phyloP scores from a whole-genome alignment of 768 basidiomycete species.

The Mycena olivaceomarginata region DNA sequence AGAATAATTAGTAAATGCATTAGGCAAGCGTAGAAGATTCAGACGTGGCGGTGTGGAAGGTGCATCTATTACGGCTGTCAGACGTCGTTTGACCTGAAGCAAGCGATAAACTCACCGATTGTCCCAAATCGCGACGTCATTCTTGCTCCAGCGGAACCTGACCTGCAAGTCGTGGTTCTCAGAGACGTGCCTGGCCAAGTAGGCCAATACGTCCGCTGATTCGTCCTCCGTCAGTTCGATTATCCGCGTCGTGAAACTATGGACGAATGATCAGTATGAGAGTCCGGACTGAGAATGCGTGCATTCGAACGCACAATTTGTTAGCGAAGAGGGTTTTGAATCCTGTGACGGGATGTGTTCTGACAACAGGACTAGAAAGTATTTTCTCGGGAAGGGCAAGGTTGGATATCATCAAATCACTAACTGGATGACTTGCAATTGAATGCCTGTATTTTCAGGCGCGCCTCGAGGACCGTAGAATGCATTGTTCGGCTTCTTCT shows the following conservation, averaged over 20 bases:
- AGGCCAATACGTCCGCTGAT: conserved; percentile 69
- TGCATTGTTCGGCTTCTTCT: conserved; percentile 49
- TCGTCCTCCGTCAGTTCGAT: conserved; percentile 72
- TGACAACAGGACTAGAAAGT: conserved; percentile 63
- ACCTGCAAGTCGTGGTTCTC: conserved; percentile 78
- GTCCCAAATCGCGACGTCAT: conserved; percentile 79
- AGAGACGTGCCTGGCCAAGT: conserved; percentile 68
- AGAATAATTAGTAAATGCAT: too few species aligned
- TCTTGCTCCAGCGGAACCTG: conserved; percentile 69
- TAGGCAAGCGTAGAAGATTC: neutral
- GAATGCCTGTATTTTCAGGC: conserved; percentile 69
- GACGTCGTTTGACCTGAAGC: neutral
- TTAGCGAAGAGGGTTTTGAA: conserved; percentile 77
- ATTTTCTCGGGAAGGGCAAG: conserved; percentile 2
- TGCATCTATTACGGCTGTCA: conserved; percentile 44
- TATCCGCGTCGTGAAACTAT: conserved; percentile 75
- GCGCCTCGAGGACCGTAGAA: conserved; percentile 68
- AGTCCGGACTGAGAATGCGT: neutral
- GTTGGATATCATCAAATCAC: conserved; percentile 37
- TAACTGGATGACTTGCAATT: conserved; percentile 71
- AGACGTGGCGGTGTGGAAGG: conserved; percentile 69
- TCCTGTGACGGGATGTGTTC: conserved; percentile 77
- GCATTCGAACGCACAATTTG: conserved; percentile 55
- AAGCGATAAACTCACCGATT: conserved; percentile 58
- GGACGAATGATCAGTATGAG: neutral